These are phyloP conservation scores for Candida golubevii DNA, from an alignment of 805 yeast species.

Conservation along the genomic window DNA sequence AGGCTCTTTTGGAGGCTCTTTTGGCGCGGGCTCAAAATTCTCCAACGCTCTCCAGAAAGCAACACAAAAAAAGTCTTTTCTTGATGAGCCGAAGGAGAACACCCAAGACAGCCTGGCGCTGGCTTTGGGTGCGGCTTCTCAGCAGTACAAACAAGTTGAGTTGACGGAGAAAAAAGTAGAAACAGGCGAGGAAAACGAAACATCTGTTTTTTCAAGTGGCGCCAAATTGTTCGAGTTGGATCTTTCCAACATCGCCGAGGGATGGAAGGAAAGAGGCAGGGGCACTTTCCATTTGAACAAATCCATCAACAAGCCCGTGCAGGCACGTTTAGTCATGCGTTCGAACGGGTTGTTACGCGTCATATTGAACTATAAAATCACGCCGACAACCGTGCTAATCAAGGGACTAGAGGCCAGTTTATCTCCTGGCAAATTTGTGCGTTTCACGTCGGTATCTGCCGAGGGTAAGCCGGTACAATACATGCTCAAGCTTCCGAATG, in stretches of 20 bases:
- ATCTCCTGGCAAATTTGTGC: slow-evolving; percentile 75
- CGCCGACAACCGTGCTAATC: slow-evolving; percentile 54
- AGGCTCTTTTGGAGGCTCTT: slow-evolving; percentile 22
- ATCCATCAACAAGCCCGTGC: slow-evolving; percentile 30
- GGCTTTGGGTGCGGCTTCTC: slow-evolving; percentile 19
- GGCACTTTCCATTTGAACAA: slow-evolving; percentile 83
- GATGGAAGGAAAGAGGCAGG: slow-evolving; percentile 95
- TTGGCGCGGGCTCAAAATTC: slow-evolving; percentile 46
- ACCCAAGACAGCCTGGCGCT: slow-evolving; percentile 9
- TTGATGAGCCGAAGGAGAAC: slow-evolving; percentile 38
- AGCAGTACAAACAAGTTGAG: slow-evolving; percentile 54
- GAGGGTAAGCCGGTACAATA: slow-evolving; percentile 74
- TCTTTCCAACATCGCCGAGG: slow-evolving; percentile 57
- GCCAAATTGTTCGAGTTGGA: slow-evolving; percentile 78
- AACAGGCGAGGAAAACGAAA: slow-evolving; percentile 91
- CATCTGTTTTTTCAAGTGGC: slow-evolving; percentile 58
- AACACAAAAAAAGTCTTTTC: slow-evolving; percentile 50
- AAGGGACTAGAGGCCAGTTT: slow-evolving; percentile 87
- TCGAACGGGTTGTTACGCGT: slow-evolving; percentile 82
- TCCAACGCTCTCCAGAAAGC: slow-evolving; percentile 55
- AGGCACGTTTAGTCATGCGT: slow-evolving; percentile 81
- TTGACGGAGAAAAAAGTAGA: slow-evolving; percentile 50
- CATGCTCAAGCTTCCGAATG: slow-evolving; percentile 68
- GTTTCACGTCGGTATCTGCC: slow-evolving; percentile 61
- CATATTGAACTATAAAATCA: slow-evolving; percentile 69